A percentile compares a stretch with the other conserved stretches of the same genome.
Evolutionary conservation across 805 yeast species (phyloP).

Genomic region (Wickerhamomyces strasburgensis): DNA sequence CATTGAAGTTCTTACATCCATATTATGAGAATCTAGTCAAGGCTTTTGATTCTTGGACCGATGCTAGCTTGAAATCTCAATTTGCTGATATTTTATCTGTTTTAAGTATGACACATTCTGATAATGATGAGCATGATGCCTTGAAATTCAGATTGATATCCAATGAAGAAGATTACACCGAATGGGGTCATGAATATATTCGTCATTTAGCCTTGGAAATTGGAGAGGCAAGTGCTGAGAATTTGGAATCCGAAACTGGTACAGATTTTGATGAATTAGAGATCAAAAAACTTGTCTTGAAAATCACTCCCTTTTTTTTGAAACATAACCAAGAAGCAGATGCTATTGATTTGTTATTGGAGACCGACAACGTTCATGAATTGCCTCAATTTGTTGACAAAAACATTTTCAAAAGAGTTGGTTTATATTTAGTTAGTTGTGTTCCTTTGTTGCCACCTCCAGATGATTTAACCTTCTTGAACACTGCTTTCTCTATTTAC

Average conservation of each 20-base stretch:
- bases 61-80: constrained; percentile 40
- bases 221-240: constrained; percentile 75
- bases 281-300: constrained; percentile 61
- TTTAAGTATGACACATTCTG: constrained; percentile 90
- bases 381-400: constrained; percentile 82
- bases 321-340: constrained; percentile 98
- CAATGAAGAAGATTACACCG: constrained; percentile 52
- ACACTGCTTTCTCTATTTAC: constrained; percentile 85
- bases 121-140: constrained; percentile 72
- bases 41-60: constrained; percentile 65
- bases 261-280: constrained; percentile 31
- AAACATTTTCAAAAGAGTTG: constrained; percentile 79
- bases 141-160: constrained; percentile 72
- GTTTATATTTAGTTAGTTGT: constrained; percentile 91
- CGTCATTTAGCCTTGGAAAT: constrained; percentile 94
- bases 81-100: constrained; percentile 90
- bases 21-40: constrained; percentile 66
- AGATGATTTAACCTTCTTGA: constrained; percentile 79
- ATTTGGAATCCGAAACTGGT: constrained; percentile 34
- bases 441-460: constrained; percentile 96
- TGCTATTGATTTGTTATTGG: constrained; percentile 89
- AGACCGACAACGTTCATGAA: constrained; percentile 81
- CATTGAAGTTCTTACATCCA: constrained; percentile 90
- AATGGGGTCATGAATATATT: constrained; percentile 98
- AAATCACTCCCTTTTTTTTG: constrained; percentile 83